These are phyloP conservation scores for Cucurbita maxima DNA, from an alignment of 306 rosid species.

Conservation along the genomic window DNA sequence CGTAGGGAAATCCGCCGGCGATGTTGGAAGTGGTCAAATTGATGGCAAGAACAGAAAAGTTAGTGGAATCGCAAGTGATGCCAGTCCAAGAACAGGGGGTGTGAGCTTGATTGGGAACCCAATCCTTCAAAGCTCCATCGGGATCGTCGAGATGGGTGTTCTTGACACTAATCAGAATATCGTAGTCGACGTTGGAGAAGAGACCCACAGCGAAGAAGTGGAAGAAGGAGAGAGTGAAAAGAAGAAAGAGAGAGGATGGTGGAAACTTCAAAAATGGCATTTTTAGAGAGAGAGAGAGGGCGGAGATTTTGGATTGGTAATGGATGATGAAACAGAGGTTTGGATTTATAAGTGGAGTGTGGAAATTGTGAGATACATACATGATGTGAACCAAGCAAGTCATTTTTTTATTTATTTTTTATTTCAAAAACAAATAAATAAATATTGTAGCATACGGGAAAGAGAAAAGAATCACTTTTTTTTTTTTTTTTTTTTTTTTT, in stretches of 20 bases:
- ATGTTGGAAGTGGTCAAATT: conserved; percentile 24
- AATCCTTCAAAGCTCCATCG: conserved; percentile 26
- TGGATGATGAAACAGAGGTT: not conserved
- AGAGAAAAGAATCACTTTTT: not conserved
- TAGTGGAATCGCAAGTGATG: conserved; percentile 32
- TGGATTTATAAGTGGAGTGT: not conserved
- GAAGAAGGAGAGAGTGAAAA: conserved; percentile 3
- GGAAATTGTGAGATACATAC: not conserved
- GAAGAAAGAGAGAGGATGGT: not conserved
- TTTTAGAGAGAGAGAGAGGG: not conserved
- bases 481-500: too few relatives aligned
- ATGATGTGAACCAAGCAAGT: too few relatives aligned
- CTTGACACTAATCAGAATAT: conserved; percentile 46
- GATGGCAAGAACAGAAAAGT: conserved; percentile 26
- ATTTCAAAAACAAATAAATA: too few relatives aligned
- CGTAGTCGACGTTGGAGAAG: conserved; percentile 21
- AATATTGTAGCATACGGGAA: not conserved
- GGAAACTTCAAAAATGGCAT: conserved; percentile 18
- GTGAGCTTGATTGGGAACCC: conserved; percentile 18
- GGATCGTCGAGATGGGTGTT: conserved; percentile 33
- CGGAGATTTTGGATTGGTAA: not conserved
- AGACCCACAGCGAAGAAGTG: not conserved
- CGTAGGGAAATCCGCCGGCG: conserved; percentile 43
- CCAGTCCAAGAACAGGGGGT: conserved; percentile 64
- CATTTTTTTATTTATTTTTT: too few relatives aligned